Evolutionary conservation across 2,329 filamentous ascomycete genomes (phyloP).

Genomic region (Aureobasidium sp.): DNA sequence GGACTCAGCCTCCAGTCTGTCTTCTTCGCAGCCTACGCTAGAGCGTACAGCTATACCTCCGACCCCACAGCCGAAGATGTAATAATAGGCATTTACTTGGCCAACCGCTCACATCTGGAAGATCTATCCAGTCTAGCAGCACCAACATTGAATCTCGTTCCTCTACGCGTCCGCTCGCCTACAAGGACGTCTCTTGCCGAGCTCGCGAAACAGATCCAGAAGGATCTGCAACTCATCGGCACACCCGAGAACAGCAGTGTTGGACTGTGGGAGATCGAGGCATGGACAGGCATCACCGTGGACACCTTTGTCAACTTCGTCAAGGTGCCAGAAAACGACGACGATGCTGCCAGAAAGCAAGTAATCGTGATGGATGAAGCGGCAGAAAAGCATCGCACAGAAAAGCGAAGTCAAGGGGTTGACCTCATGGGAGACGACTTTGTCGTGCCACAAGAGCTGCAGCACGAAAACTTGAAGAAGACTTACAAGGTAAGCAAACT

Average conservation of each 20-base stretch:
- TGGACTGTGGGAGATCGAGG: constrained; percentile 61
- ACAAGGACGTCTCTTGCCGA: constrained; percentile 34
- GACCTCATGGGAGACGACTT: constrained; percentile 15
- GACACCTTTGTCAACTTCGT: constrained; percentile 79
- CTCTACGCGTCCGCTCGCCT: constrained; percentile 51
- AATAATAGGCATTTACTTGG: constrained; percentile 73
- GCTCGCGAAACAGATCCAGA: constrained; percentile 57
- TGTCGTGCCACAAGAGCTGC: constrained; percentile 22
- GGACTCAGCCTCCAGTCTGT: constrained; percentile 66
- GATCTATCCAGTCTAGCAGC: constrained; percentile 47
- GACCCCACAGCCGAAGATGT: constrained; percentile 34
- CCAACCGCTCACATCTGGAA: constrained; percentile 59
- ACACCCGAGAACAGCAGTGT: constrained; percentile 49
- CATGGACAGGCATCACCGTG: constrained; percentile 67
- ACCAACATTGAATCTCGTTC: constrained; percentile 75
- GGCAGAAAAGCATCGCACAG: constrained; percentile 19
- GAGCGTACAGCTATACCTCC: constrained; percentile 37
- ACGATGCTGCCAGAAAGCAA: background rate
- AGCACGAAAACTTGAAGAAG: constrained; percentile 22
- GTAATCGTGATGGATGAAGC: constrained; percentile 22
- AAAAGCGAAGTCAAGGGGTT: constrained; percentile 20
- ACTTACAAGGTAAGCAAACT: constrained; percentile 34
- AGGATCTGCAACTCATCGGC: constrained; percentile 58
- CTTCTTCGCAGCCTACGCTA: constrained; percentile 66
- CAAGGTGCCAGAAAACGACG: constrained; percentile 41